Base-by-base conservation (phyloP, 768 basidiomycete genomes). In the Leccinum variicolor region DNA sequence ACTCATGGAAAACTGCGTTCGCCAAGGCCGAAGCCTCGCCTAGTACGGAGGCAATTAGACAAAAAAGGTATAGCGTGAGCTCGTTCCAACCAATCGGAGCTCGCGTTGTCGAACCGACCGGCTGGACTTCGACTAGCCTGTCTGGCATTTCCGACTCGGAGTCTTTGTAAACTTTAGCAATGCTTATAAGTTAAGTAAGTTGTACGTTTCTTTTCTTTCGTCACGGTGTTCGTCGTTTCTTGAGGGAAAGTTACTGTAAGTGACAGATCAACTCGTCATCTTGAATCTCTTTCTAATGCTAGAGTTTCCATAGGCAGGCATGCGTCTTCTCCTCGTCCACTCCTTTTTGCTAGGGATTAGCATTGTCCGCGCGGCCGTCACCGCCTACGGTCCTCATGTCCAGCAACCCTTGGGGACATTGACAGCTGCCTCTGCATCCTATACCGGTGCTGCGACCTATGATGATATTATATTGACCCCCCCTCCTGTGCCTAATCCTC, bases 381-480 rank as follows among this genome's bases (percentile, higher is more conserved):
- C 60, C 14, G 60, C 60, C 29, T 66, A 72, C 49, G 57, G 60
- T 25, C 67, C 61, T 28, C 65, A 71, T 15, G 62, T 58, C 23
- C 70, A 67, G 52, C 55, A 58, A 36, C 60, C 67, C 17, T 36
- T 62, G n/a, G 64, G 71, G 9, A 70, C 74, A 14, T 66, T 62
- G 4, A 68, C 73, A 19, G 77, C 75, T 8, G 55, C 71, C 3
- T 69, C 75, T 25, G 74, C 79, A 5, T 69, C 64, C 6, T 83
- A 80, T 60, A 84, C 77, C 0, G 74, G 75, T 4, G 64, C 75
- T 4, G 78, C 82, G 4, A 81, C 81, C 0, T 85, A 84, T 66
- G 80, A 87, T 65, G 73, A 77, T 47, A 80, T 80, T 0, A 58
- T 74, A 4, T 73, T 88, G 9, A 69, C 58, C 13, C 76, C 85